These are phyloP conservation scores for Talaromyces verruculosus DNA, from an alignment of 2,329 filamentous ascomycete genomes.

Conservation along the genomic window DNA sequence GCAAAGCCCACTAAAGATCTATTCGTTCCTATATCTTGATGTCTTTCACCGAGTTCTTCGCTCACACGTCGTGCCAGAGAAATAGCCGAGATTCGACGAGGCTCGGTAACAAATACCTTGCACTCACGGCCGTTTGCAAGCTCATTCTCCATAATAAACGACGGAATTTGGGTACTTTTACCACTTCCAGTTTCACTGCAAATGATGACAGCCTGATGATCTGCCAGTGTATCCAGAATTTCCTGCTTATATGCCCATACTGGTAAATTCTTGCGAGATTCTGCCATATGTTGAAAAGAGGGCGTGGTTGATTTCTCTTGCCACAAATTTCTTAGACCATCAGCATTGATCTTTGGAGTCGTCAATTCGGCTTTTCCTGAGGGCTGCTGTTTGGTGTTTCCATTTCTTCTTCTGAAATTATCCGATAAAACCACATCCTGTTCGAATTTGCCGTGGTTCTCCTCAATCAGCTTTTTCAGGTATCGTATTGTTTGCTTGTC, in stretches of 20 bases:
- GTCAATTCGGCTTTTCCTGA: conserved; percentile 29
- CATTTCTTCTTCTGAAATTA: conserved; percentile 63
- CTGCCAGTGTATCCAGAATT: conserved; percentile 73
- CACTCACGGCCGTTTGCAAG: conserved; percentile 75
- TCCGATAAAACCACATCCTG: conserved; percentile 74
- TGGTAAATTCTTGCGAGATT: conserved; percentile 74
- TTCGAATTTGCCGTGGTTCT: conserved; percentile 53
- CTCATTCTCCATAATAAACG: conserved; percentile 88
- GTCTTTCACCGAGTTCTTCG: conserved; percentile 86
- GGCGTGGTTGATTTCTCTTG: conserved; percentile 49
- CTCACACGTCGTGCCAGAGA: conserved; percentile 90
- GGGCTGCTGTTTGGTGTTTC: conserved; percentile 31
- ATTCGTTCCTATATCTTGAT: conserved; percentile 75
- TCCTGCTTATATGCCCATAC: conserved; percentile 83
- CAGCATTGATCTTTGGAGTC: conserved; percentile 32
- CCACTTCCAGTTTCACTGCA: conserved; percentile 96
- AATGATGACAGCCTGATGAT: conserved; percentile 83
- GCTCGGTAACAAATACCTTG: conserved; percentile 95
- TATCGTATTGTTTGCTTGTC: conserved; percentile 69
- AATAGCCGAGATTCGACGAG: conserved; percentile 91
- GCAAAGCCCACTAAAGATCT: conserved; percentile 91
- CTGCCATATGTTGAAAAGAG: conserved; percentile 75
- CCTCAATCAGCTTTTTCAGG: conserved; percentile 51
- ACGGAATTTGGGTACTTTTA: conserved; percentile 96
- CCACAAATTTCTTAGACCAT: conserved; percentile 55